Conservation (phyloP, 2,329 filamentous ascomycete species). For the Zymoseptoria passerinii region DNA sequence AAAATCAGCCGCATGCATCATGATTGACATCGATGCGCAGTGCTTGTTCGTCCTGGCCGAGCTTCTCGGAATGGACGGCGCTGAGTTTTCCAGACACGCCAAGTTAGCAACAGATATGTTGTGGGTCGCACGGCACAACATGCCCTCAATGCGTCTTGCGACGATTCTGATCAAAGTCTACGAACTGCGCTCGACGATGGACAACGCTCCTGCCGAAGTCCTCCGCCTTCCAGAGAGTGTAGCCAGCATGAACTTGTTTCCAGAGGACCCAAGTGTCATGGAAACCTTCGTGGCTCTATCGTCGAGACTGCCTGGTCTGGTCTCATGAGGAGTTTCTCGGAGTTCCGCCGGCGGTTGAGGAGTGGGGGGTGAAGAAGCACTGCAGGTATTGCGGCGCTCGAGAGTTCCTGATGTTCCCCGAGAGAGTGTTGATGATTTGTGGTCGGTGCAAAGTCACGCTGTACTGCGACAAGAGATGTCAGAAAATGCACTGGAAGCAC, state of each 20-base stretch:
- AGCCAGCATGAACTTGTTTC: background rate
- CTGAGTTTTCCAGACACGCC: background rate
- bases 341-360: too few species aligned
- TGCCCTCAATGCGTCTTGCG: background rate
- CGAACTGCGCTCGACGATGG: background rate
- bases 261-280: background rate
- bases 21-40: background rate
- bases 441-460: too few species aligned
- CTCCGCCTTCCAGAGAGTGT: background rate
- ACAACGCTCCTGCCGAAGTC: background rate
- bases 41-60: background rate
- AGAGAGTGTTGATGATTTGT: too few species aligned
- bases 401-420: too few species aligned
- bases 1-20: background rate
- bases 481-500: too few species aligned
- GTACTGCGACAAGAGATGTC: too few species aligned
- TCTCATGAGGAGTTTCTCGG: too few species aligned
- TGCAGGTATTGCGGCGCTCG: too few species aligned
- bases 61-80: background rate
- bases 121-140: background rate
- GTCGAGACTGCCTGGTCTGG: too few species aligned
- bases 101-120: background rate
- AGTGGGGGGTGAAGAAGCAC: too few species aligned
- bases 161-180: background rate
- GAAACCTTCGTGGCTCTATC: background rate